phyloP scores from a whole-genome alignment of 768 basidiomycete species.

The Termitomyces sp. region DNA sequence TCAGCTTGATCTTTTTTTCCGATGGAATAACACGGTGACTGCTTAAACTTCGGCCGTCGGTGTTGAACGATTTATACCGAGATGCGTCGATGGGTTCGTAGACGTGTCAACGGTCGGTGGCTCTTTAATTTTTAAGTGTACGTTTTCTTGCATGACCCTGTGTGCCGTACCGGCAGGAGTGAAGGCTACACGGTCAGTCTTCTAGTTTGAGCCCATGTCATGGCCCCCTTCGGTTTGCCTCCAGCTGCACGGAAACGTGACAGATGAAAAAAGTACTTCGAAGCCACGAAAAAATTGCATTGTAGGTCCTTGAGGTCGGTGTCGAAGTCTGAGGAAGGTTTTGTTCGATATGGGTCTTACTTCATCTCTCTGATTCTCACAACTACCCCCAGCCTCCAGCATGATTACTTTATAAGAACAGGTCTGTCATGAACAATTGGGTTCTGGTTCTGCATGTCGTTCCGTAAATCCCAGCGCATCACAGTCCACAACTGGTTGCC shows the following conservation, averaged over 20 bases:
- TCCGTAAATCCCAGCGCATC: background rate
- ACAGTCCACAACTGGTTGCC: background rate
- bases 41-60: slow-evolving; percentile 17
- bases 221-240: background rate
- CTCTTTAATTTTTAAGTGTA: background rate
- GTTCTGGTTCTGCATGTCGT: background rate
- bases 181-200: too few species aligned
- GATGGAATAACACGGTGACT: background rate
- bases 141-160: background rate
- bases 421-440: background rate
- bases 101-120: background rate
- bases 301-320: background rate
- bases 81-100: background rate
- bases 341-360: background rate
- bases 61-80: background rate
- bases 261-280: background rate
- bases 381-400: background rate
- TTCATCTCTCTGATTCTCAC: too few species aligned
- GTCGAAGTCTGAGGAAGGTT: background rate
- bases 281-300: background rate
- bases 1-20: background rate
- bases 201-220: background rate
- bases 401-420: background rate
- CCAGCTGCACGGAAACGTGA: background rate
- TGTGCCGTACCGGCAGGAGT: background rate